Conservation (phyloP, 306 rosid species). For the Oemleria cerasiformis region DNA sequence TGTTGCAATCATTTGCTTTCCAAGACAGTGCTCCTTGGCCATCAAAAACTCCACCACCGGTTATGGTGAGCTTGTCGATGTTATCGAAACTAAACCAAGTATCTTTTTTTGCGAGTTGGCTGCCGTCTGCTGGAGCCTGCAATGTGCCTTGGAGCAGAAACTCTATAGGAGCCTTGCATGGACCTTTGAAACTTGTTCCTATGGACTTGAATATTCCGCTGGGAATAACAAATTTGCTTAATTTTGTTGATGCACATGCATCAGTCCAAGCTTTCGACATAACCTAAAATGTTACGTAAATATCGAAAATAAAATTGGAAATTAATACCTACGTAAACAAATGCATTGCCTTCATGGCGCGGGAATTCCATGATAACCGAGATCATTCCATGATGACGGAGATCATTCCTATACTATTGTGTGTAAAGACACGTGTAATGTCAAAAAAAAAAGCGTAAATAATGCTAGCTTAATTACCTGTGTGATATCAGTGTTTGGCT, state of each 20-base stretch:
- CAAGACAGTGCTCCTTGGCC: background rate
- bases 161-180: background rate
- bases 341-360: background rate
- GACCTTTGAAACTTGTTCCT: background rate
- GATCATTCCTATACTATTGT: no score
- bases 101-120: background rate
- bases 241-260: background rate
- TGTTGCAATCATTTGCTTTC: background rate
- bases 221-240: background rate
- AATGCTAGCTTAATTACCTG: conserved; percentile 12
- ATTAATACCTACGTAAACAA: no score
- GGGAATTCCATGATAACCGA: background rate
- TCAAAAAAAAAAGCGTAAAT: no score
- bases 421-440: background rate
- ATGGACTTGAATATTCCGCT: background rate
- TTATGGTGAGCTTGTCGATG: background rate
- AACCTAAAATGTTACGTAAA: background rate
- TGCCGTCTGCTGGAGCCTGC: background rate
- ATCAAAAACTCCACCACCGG: background rate
- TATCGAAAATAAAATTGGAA: no score
- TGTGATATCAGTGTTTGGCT: conserved; percentile 15
- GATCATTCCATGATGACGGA: no score
- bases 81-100: background rate
- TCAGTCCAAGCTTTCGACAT: background rate
- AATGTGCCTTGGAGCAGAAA: background rate